These are phyloP conservation scores for Takakia lepidozioides DNA, from an alignment of 225 moss, liverwort and hornwort species.

Conservation along the genomic window DNA sequence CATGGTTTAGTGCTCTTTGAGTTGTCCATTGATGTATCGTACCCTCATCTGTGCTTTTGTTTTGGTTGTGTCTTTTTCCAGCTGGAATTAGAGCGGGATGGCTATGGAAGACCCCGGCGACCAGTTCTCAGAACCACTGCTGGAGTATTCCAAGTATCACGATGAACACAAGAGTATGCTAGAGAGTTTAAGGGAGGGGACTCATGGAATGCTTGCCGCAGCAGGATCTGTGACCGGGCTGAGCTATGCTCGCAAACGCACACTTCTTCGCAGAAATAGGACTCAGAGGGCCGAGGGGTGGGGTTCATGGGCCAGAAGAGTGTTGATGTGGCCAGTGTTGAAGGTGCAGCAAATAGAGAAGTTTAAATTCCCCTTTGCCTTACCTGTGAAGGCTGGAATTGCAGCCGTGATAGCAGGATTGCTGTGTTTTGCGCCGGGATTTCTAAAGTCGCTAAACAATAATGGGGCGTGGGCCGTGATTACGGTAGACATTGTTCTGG, in stretches of 20 bases:
- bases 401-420: slow-evolving; percentile 31
- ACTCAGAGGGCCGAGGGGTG: neutral
- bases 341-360: neutral
- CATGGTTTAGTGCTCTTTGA: too few species aligned
- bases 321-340: neutral
- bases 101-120: too few species aligned
- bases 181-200: neutral
- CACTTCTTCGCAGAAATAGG: neutral
- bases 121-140: neutral
- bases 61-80: too few species aligned
- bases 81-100: too few species aligned
- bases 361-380: too few species aligned
- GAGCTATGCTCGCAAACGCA: neutral
- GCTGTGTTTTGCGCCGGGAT: slow-evolving; percentile 33
- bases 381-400: slow-evolving; percentile 36
- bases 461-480: slow-evolving; percentile 54
- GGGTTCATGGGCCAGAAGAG: neutral
- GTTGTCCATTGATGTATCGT: too few species aligned
- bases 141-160: neutral
- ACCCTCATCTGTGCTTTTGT: too few species aligned
- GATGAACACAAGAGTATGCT: neutral
- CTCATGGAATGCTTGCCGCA: neutral
- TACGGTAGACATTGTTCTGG: slow-evolving; percentile 45
- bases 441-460: slow-evolving; percentile 27
- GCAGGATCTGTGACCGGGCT: neutral